Percentiles rank a stretch among this genome's conserved stretches.
Evolutionary conservation across 2,329 filamentous ascomycete genomes (phyloP).

Genomic region (Hypomyces rosellus): DNA sequence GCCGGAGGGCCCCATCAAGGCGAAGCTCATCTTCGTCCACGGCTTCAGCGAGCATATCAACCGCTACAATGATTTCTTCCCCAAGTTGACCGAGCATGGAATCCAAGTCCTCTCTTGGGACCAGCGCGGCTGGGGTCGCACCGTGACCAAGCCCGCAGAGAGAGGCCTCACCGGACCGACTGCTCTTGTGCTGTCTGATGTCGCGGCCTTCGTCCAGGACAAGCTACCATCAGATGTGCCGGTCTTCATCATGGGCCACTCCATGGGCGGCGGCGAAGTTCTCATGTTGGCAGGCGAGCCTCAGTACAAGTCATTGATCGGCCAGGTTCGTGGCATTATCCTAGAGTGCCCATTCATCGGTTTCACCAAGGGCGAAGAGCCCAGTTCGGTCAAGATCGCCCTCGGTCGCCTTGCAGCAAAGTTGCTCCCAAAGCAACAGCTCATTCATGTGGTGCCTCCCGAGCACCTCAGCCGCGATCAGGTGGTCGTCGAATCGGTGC

Average conservation of each 20-base stretch:
- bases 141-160: slow-evolving; percentile 54
- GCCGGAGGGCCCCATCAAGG: slow-evolving; percentile 53
- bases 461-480: slow-evolving; percentile 62
- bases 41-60: slow-evolving; percentile 85
- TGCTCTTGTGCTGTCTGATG: slow-evolving; percentile 64
- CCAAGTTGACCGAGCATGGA: slow-evolving; percentile 59
- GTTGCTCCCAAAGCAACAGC: slow-evolving; percentile 60
- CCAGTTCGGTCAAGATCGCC: slow-evolving; percentile 55
- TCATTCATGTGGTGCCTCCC: slow-evolving; percentile 58
- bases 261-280: slow-evolving; percentile 80
- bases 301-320: slow-evolving; percentile 47
- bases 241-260: slow-evolving; percentile 82
- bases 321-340: slow-evolving; percentile 64
- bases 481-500: slow-evolving; percentile 52
- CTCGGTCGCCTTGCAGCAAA: slow-evolving; percentile 61
- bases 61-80: slow-evolving; percentile 70
- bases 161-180: slow-evolving; percentile 71
- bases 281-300: slow-evolving; percentile 53
- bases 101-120: slow-evolving; percentile 76
- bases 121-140: slow-evolving; percentile 83
- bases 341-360: slow-evolving; percentile 74
- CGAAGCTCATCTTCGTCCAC: slow-evolving; percentile 76
- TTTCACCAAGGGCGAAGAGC: slow-evolving; percentile 59
- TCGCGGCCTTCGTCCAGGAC: slow-evolving; percentile 65
- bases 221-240: slow-evolving; percentile 52